Evolutionary conservation across 1,284 basidiomycete species (phyloP).

Genomic region (Pulchroboletus neoregius): DNA sequence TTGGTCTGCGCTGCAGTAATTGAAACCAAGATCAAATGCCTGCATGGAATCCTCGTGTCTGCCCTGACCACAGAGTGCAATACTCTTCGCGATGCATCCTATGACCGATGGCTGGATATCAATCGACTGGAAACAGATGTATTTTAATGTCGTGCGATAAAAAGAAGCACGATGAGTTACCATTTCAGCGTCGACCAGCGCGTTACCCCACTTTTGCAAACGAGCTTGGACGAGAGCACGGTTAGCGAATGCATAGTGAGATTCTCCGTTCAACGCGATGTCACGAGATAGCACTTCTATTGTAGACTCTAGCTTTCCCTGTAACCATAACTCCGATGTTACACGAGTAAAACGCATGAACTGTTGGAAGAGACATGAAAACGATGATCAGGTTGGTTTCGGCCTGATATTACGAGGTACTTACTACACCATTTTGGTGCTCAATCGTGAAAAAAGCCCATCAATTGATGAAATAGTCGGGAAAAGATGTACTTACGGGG

Average conservation of each 20-base stretch:
- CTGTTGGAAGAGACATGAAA: neutral
- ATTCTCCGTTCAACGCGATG: slow-evolving; percentile 12
- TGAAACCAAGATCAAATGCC: slow-evolving; percentile 19
- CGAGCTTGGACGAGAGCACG: slow-evolving; percentile 16
- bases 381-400: neutral
- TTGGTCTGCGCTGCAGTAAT: slow-evolving; percentile 6
- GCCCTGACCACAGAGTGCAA: slow-evolving; percentile 15
- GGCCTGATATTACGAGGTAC: neutral
- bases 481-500: slow-evolving; percentile 2
- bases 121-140: slow-evolving; percentile 11
- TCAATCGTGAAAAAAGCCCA: neutral
- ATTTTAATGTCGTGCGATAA: neutral
- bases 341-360: slow-evolving; percentile 11
- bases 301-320: slow-evolving; percentile 1
- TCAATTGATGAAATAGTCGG: neutral
- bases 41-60: slow-evolving; percentile 21
- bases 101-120: slow-evolving; percentile 14
- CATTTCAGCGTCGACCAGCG: slow-evolving; percentile 18
- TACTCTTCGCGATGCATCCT: slow-evolving; percentile 20
- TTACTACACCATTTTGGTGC: slow-evolving; percentile 7
- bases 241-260: slow-evolving; percentile 12
- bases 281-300: slow-evolving; percentile 14
- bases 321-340: slow-evolving; percentile 9
- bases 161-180: slow-evolving; percentile 1
- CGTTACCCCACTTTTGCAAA: slow-evolving; percentile 7